phyloP scores from a whole-genome alignment of 2,329 filamentous ascomycete species.

The Myrmaecium sp. region DNA sequence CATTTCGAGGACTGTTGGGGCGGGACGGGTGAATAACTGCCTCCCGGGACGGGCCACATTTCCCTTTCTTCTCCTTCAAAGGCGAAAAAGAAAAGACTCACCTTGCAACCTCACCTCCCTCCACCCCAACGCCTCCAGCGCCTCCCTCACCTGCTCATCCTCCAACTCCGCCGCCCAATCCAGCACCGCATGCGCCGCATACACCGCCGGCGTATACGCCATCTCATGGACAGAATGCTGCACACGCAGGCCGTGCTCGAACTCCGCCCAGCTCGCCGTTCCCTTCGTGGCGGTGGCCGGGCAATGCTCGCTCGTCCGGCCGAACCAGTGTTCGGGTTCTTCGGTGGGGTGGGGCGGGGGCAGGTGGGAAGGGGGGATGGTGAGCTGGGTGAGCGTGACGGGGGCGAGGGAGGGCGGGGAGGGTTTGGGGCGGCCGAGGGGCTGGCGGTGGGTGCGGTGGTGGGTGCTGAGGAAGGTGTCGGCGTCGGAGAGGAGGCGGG shows the following conservation, averaged over 20 bases:
- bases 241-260: conserved; percentile 40
- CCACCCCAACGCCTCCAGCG: conserved; percentile 9
- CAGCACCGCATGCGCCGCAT: conserved; percentile 28
- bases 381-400: conserved; percentile 37
- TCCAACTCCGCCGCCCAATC: conserved; percentile 21
- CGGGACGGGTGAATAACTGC: not conserved
- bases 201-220: conserved; percentile 40
- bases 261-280: conserved; percentile 48
- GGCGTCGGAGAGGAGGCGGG: conserved; percentile 39
- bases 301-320: conserved; percentile 44
- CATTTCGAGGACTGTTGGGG: conserved; percentile 41
- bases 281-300: conserved; percentile 31
- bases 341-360: conserved; percentile 7
- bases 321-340: conserved; percentile 42
- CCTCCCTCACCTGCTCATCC: conserved; percentile 7
- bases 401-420: conserved; percentile 17
- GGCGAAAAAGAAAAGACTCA: conserved; percentile 9
- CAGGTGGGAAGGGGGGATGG: conserved; percentile 30
- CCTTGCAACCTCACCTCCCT: conserved; percentile 20
- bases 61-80: not conserved
- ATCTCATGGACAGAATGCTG: conserved; percentile 40
- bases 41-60: not conserved
- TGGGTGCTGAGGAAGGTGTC: conserved; percentile 41
- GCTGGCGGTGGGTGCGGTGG: conserved; percentile 24
- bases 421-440: conserved; percentile 1